These are phyloP conservation scores for Corylus avellana DNA, from an alignment of 306 rosid genomes.

Conservation along the genomic window DNA sequence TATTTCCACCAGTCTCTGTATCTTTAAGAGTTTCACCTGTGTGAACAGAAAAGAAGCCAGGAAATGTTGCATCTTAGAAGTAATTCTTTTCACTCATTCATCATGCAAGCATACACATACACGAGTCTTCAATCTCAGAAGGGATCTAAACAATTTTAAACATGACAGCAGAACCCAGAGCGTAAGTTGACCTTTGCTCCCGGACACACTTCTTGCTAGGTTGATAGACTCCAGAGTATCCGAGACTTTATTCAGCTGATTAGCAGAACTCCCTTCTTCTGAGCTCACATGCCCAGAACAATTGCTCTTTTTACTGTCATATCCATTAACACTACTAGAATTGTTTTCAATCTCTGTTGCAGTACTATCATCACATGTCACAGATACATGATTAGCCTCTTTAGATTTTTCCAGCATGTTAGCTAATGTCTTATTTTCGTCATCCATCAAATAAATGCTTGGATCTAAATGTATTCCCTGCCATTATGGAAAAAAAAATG, in stretches of 20 bases:
- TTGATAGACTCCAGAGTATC: conserved; percentile 44
- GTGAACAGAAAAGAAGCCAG: conserved; percentile 22
- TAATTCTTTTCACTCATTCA: conserved; percentile 5
- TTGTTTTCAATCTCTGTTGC: conserved; percentile 36
- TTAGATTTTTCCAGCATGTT: conserved; percentile 38
- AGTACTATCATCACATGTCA: conserved; percentile 43
- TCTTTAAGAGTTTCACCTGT: conserved; percentile 61
- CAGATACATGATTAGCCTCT: conserved; percentile 41
- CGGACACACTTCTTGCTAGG: conserved; percentile 39
- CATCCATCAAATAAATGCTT: conserved; percentile 93
- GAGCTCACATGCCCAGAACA: conserved; percentile 33
- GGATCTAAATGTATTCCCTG: conserved; percentile 99
- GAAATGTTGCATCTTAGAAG: conserved; percentile 13
- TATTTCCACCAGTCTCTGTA: conserved; percentile 35
- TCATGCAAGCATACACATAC: neutral
- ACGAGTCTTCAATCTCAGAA: conserved; percentile 5
- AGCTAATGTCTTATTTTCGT: conserved; percentile 64
- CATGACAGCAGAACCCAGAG: conserved; percentile 13
- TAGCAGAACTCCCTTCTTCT: conserved; percentile 36
- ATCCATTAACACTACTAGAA: conserved; percentile 24
- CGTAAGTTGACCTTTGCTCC: conserved; percentile 46
- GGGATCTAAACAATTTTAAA: conserved; percentile 20
- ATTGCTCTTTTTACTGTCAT: conserved; percentile 30
- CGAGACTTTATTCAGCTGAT: conserved; percentile 44
- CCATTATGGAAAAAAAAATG: conserved; percentile 20